Evolutionary conservation across 23 red algal genomes (phyloP), one percentile per base, ranked within the genome.

Genomic region (Chondrus crispus): DNA sequence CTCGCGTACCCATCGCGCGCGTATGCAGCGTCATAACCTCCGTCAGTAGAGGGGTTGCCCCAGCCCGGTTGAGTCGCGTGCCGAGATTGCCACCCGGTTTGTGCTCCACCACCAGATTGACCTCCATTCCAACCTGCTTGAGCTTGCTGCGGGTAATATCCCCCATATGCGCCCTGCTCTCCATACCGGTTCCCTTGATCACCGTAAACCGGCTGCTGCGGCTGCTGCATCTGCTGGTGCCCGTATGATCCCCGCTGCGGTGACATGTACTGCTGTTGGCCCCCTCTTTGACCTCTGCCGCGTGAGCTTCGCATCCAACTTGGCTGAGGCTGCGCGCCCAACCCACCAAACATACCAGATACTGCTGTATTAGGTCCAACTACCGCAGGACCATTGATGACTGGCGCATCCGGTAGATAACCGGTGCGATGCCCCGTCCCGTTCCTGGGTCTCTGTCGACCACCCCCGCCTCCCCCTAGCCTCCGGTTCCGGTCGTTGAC

Each of bases 331-430:
- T 53, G 53, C 58, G 68, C 36, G 11, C 42, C 77, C 5, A 92
- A 28, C 9, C 62, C 48, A n/a, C 89, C 89, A 83, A 82, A 84
- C 79, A 92, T 92, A 20, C 35, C 54, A 11, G 41, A 52, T 18
- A 46, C 88, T 29, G 46, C 77, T 7, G 33, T 5, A 10, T 68
- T 46, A 10, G 45, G 26, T 26, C 26, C 20, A 41, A 35, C 39
- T 30, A 30, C 66, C 46, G 36, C 11, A 35, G 79, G 76, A 19
- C 77, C 18, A 26, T 82, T 82, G 89, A 92, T 92, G 11, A 84
- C 39, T n/a, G 76, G 89, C 37, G 44, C 28, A 45, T 84, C 77
- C 18, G 48, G 76, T 20, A 71, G 71, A 45, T 60, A 80, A n/a
- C 20, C 28, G 7, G 41, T 74, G 12, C 46, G 52, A 12, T 54